phyloP scores from a whole-genome alignment of 2,329 filamentous ascomycete species.

The Cylindrodendrum hubeiense region DNA sequence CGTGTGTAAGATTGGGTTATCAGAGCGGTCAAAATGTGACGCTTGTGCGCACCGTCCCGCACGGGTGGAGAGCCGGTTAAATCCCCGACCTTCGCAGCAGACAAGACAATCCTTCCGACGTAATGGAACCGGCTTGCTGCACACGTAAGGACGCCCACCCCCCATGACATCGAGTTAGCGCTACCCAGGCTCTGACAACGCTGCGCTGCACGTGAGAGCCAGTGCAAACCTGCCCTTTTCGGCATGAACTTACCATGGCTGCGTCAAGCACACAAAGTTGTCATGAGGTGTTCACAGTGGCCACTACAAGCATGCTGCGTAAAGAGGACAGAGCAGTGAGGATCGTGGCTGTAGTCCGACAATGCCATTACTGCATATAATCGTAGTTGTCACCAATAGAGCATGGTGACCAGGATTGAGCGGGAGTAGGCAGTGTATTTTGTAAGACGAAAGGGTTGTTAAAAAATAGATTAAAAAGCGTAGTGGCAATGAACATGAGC shows the following conservation, averaged over 20 bases:
- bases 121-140: neutral
- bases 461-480: neutral
- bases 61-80: neutral
- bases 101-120: neutral
- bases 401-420: neutral
- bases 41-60: neutral
- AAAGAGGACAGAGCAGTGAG: neutral
- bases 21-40: neutral
- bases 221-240: neutral
- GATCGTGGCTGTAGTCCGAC: neutral
- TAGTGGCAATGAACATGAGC: neutral
- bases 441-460: neutral
- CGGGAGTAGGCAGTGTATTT: neutral
- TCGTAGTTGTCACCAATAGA: neutral
- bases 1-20: neutral
- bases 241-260: neutral
- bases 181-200: neutral
- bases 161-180: neutral
- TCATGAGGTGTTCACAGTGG: neutral
- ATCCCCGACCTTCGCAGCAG: neutral
- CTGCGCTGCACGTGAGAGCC: neutral
- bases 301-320: neutral
- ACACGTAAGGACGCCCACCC: neutral
- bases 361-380: neutral
- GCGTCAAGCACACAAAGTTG: neutral